Conservation (phyloP, 208 protist species). For the Porcisia hertigi region DNA sequence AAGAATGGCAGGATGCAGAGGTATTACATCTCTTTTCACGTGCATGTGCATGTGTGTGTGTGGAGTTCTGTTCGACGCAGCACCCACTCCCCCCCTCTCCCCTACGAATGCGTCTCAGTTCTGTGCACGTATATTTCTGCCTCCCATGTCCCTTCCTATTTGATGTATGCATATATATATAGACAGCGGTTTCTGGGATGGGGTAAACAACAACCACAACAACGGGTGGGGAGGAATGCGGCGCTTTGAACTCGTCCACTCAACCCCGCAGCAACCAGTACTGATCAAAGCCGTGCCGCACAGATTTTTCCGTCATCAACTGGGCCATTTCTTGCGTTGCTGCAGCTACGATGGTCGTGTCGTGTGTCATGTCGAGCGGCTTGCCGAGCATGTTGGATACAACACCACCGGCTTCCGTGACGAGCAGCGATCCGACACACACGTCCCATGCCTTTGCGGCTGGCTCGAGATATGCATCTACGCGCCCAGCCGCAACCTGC, state of each 20-base stretch:
- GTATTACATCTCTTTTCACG: neutral
- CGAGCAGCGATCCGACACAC: constrained; percentile 54
- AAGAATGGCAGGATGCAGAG: no score
- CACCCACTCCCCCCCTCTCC: neutral
- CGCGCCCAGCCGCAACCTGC: constrained; percentile 59
- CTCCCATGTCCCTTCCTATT: neutral
- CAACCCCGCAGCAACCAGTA: constrained; percentile 36
- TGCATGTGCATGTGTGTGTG: neutral
- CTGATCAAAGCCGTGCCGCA: constrained; percentile 35
- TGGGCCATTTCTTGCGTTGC: constrained; percentile 41
- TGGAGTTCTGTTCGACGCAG: neutral
- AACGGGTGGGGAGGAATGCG: no score
- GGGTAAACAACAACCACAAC: no score
- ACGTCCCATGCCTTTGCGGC: constrained; percentile 66
- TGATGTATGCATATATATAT: no score
- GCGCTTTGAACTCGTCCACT: neutral
- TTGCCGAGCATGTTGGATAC: constrained; percentile 58
- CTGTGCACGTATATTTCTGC: neutral
- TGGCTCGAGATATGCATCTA: constrained; percentile 66
- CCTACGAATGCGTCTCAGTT: neutral
- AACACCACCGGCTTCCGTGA: constrained; percentile 73
- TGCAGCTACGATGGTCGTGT: constrained; percentile 55
- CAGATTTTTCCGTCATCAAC: constrained; percentile 32
- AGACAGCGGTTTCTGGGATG: no score
- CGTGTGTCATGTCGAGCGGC: constrained; percentile 47